Conservation (phyloP, 2,329 filamentous ascomycete genomes). For the Thelonectria rubi region DNA sequence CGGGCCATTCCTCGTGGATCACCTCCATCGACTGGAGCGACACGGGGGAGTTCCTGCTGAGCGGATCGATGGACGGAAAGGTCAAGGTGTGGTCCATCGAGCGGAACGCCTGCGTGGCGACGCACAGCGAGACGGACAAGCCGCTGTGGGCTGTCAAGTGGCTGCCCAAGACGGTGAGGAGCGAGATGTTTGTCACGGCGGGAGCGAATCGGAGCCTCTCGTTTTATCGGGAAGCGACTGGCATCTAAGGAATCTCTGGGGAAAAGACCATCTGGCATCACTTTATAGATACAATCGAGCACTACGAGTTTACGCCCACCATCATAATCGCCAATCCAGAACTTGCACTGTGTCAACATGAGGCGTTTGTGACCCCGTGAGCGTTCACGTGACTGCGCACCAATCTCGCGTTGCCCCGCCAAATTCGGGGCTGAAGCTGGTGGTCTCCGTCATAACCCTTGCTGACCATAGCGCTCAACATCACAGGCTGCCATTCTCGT, state of each 20-base stretch:
- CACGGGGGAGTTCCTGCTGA: slow-evolving; percentile 90
- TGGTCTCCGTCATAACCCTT: slow-evolving; percentile 37
- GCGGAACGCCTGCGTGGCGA: slow-evolving; percentile 84
- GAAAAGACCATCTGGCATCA: background rate
- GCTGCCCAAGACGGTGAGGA: slow-evolving; percentile 76
- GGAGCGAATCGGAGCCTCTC: slow-evolving; percentile 79
- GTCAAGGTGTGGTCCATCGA: slow-evolving; percentile 97
- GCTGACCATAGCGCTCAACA: slow-evolving; percentile 25
- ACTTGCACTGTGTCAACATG: too few species aligned
- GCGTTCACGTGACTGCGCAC: slow-evolving; percentile 59
- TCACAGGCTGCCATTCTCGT: slow-evolving; percentile 12
- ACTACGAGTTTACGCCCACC: background rate
- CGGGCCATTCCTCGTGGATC: slow-evolving; percentile 86
- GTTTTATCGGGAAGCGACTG: slow-evolving; percentile 83
- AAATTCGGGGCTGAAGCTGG: slow-evolving; percentile 44
- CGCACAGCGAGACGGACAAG: slow-evolving; percentile 89
- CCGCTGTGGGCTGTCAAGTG: slow-evolving; percentile 85
- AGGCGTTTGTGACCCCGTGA: background rate
- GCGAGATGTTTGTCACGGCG: slow-evolving; percentile 79
- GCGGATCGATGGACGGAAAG: slow-evolving; percentile 90
- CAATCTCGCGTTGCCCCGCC: slow-evolving; percentile 65
- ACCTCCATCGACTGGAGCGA: slow-evolving; percentile 92
- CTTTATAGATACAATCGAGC: background rate
- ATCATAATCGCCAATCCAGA: too few species aligned
- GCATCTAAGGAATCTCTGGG: slow-evolving; percentile 26